A percentile compares a stretch with the other conserved stretches of the same genome.
Conservation (phyloP, 768 basidiomycete species). For the Lactifluus pinguis region DNA sequence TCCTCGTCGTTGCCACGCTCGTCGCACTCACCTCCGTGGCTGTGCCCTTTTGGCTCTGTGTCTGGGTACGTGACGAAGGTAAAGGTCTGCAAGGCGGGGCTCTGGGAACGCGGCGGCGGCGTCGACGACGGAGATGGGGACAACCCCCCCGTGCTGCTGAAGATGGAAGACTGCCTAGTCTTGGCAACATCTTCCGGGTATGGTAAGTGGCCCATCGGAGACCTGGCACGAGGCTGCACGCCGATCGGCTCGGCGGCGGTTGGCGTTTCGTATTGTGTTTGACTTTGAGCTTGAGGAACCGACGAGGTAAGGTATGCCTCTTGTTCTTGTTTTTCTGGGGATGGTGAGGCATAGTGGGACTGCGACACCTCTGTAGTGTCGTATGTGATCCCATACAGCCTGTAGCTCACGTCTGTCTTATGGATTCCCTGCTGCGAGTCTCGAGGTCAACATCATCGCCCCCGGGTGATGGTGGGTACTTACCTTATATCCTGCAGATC, state of each 20-base stretch:
- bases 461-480: constrained; percentile 11
- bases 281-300: not conserved
- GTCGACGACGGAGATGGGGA: constrained; percentile 4
- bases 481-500: constrained; percentile 7
- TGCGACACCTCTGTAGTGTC: not conserved
- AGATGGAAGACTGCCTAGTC: not conserved
- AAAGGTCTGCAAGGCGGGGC: constrained; percentile 2
- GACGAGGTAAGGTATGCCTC: not conserved
- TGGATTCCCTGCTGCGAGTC: not conserved
- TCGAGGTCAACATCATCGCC: not conserved
- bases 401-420: not conserved
- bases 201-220: constrained; percentile 18
- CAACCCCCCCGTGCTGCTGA: not conserved
- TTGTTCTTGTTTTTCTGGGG: not conserved
- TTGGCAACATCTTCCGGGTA: constrained; percentile 11
- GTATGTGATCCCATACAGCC: not conserved
- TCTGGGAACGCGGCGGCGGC: not conserved
- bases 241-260: not conserved
- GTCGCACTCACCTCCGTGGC: not conserved
- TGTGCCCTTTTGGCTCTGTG: constrained; percentile 1
- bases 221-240: not conserved
- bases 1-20: constrained; percentile 11
- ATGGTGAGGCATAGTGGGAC: not conserved
- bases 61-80: constrained; percentile 15
- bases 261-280: not conserved